A percentile compares a stretch with the other conserved stretches of the same genome.
Conservation (phyloP, 768 basidiomycete genomes). For the Imleria badia region DNA sequence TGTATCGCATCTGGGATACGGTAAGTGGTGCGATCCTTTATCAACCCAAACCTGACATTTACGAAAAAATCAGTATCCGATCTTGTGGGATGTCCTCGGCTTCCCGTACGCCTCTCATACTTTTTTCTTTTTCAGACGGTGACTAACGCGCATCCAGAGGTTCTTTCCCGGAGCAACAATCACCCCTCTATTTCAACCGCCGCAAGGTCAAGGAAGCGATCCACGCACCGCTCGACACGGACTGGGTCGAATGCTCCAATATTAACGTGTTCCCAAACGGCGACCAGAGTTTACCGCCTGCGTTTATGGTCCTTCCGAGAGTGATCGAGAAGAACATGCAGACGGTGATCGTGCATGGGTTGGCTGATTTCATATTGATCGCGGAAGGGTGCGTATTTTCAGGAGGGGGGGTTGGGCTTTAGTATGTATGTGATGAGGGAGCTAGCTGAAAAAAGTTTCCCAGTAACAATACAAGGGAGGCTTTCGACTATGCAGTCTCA, state of each 20-base stretch:
- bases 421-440: too few relatives aligned
- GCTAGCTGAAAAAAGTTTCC: too few relatives aligned
- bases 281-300: constrained; percentile 60
- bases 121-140: not conserved
- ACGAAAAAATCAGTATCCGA: constrained; percentile 43
- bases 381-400: constrained; percentile 60
- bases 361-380: constrained; percentile 72
- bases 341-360: constrained; percentile 68
- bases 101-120: constrained; percentile 54
- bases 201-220: constrained; percentile 63
- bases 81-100: constrained; percentile 80
- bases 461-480: too few relatives aligned
- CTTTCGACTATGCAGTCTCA: too few relatives aligned
- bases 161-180: constrained; percentile 52
- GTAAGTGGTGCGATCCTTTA: constrained; percentile 23
- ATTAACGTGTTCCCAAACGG: constrained; percentile 59
- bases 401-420: too few relatives aligned
- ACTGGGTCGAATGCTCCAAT: constrained; percentile 65
- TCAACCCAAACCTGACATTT: not conserved
- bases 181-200: constrained; percentile 71
- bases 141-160: constrained; percentile 38
- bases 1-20: constrained; percentile 77
- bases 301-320: constrained; percentile 64
- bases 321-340: constrained; percentile 75
- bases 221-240: constrained; percentile 61